Percentiles rank a stretch among this genome's conserved stretches.
phyloP scores from a whole-genome alignment of 306 rosid genomes.

The Cucurbita pepo region DNA sequence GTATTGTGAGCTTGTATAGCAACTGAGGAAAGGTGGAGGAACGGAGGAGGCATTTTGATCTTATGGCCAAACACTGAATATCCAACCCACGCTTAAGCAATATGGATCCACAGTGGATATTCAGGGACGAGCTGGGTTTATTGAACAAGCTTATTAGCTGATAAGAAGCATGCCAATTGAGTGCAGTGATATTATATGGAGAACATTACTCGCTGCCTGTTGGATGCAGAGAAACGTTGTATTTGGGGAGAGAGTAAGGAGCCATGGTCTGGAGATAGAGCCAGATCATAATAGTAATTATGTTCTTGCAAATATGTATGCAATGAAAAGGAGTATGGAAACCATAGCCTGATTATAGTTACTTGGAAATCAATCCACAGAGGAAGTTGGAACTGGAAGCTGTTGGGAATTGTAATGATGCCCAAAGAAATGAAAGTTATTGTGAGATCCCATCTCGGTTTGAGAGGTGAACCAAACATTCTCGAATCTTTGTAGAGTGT shows the following conservation, averaged over 20 bases:
- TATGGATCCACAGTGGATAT: constrained; percentile 77
- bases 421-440: background rate
- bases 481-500: too few relatives aligned
- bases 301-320: constrained; percentile 59
- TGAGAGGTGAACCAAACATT: too few relatives aligned
- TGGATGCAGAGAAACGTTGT: too few relatives aligned
- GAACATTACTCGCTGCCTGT: constrained; percentile 53
- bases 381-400: background rate
- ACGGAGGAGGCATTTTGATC: constrained; percentile 34
- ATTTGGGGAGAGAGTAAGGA: too few relatives aligned
- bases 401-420: too few relatives aligned
- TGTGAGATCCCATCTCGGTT: too few relatives aligned
- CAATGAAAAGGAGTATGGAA: constrained; percentile 27
- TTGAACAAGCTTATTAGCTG: constrained; percentile 45
- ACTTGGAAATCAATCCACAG: constrained; percentile 13
- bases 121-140: constrained; percentile 57
- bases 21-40: constrained; percentile 52
- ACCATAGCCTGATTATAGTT: constrained; percentile 46
- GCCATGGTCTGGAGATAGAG: constrained; percentile 37
- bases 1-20: constrained; percentile 54
- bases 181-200: constrained; percentile 61
- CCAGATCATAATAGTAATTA: constrained; percentile 60
- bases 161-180: constrained; percentile 40
- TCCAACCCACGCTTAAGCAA: constrained; percentile 56
- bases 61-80: constrained; percentile 28